These are phyloP conservation scores for Penicillium maclennaniae DNA, from an alignment of 495 filamentous ascomycete species.

Conservation along the genomic window DNA sequence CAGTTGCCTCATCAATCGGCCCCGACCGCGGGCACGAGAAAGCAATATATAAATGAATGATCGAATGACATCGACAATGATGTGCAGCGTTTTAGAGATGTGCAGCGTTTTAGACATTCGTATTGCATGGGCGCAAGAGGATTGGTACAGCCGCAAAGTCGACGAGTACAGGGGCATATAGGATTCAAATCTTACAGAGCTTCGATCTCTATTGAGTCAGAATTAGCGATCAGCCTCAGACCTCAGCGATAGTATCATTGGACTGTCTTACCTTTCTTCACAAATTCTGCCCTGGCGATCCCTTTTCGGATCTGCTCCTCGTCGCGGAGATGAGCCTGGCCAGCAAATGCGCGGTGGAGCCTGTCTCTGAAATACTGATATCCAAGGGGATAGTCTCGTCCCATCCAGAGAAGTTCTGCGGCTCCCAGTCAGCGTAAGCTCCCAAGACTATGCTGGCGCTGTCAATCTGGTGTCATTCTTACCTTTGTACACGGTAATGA, in stretches of 20 bases:
- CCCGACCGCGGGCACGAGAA: slow-evolving; percentile 2
- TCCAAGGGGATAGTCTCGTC: slow-evolving; percentile 82
- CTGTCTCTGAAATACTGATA: slow-evolving; percentile 78
- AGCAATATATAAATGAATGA: slow-evolving; percentile 16
- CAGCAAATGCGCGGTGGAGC: slow-evolving; percentile 79
- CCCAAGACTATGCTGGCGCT: neutral
- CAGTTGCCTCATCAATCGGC: slow-evolving; percentile 9
- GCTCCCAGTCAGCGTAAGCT: neutral
- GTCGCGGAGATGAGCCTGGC: slow-evolving; percentile 64
- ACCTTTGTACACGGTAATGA: slow-evolving; percentile 93
- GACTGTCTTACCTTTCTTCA: slow-evolving; percentile 70
- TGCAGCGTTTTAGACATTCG: neutral
- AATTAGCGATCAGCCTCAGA: neutral
- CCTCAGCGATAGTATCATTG: neutral
- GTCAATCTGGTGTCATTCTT: slow-evolving; percentile 2
- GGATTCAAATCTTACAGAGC: slow-evolving; percentile 64
- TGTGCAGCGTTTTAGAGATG: neutral
- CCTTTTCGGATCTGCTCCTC: slow-evolving; percentile 69
- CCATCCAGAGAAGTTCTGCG: slow-evolving; percentile 77
- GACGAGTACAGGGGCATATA: neutral
- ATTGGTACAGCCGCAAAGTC: neutral
- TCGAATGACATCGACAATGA: slow-evolving; percentile 9
- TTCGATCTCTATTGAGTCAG: slow-evolving; percentile 64
- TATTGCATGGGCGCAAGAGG: neutral
- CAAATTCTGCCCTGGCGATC: slow-evolving; percentile 76